A percentile compares a stretch with the other conserved stretches of the same genome.
Conservation (phyloP, 2,329 filamentous ascomycete genomes). For the Fusarium siculi region DNA sequence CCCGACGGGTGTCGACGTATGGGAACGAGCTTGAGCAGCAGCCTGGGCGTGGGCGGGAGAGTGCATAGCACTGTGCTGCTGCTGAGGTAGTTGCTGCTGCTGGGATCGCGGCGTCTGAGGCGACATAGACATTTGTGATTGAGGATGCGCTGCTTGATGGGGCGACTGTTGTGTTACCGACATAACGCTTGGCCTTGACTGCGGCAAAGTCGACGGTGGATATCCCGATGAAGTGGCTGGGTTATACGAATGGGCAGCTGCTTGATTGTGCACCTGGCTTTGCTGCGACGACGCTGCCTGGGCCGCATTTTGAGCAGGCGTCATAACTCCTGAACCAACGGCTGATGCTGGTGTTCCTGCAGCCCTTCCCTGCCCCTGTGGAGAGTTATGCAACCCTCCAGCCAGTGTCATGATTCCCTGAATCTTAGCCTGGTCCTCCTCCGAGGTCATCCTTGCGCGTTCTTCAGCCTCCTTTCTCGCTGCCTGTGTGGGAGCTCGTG, state of each 20-base stretch:
- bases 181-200: slow-evolving; percentile 41
- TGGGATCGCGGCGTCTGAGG: slow-evolving; percentile 45
- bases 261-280: slow-evolving; percentile 27
- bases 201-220: slow-evolving; percentile 43
- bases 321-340: slow-evolving; percentile 46
- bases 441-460: slow-evolving; percentile 66
- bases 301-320: slow-evolving; percentile 48
- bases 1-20: slow-evolving; percentile 43
- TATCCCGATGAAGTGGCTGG: slow-evolving; percentile 40
- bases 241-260: slow-evolving; percentile 26
- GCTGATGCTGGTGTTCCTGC: slow-evolving; percentile 40
- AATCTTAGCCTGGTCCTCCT: slow-evolving; percentile 69
- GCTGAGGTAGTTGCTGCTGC: slow-evolving; percentile 34
- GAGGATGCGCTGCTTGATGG: slow-evolving; percentile 36
- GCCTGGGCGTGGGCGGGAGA: slow-evolving; percentile 38
- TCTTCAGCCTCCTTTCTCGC: slow-evolving; percentile 75
- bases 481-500: slow-evolving; percentile 80
- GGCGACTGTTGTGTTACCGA: slow-evolving; percentile 47
- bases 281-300: slow-evolving; percentile 41
- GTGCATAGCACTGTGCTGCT: slow-evolving; percentile 34
- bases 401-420: slow-evolving; percentile 69
- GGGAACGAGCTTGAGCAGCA: slow-evolving; percentile 38
- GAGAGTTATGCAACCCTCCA: slow-evolving; percentile 60
- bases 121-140: slow-evolving; percentile 45
- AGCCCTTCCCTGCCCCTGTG: slow-evolving; percentile 45